Conservation (phyloP, 345 rosid genomes). For the Linum lewisii region DNA sequence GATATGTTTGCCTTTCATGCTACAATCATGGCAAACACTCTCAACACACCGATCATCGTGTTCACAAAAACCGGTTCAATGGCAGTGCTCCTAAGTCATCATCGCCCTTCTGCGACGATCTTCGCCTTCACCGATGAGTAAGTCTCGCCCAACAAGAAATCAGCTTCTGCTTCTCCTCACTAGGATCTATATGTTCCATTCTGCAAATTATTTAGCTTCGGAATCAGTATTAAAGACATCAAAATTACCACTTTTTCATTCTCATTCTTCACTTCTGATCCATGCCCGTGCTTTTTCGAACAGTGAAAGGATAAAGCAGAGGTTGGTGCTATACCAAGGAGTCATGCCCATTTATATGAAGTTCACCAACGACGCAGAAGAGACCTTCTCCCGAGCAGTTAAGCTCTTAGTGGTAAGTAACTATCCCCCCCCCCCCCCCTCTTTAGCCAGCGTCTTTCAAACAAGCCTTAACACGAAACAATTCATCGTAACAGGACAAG, state of each 20-base stretch:
- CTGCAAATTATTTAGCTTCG: too few relatives aligned
- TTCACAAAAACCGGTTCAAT: slow-evolving; percentile 95
- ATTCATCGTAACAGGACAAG: slow-evolving; percentile 39
- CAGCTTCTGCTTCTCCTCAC: too few relatives aligned
- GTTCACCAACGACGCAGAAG: slow-evolving; percentile 82
- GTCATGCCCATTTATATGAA: slow-evolving; percentile 75
- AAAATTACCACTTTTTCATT: not conserved
- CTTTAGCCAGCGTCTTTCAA: slow-evolving; percentile 3
- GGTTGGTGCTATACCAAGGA: slow-evolving; percentile 83
- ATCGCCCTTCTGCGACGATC: slow-evolving; percentile 71
- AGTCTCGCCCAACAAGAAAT: too few relatives aligned
- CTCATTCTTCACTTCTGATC: not conserved
- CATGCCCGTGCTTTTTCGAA: slow-evolving; percentile 10
- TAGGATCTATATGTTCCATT: too few relatives aligned
- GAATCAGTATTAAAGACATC: too few relatives aligned
- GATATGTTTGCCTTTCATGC: slow-evolving; percentile 97
- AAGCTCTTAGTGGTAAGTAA: slow-evolving; percentile 50
- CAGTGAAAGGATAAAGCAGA: slow-evolving; percentile 88
- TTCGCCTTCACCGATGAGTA: slow-evolving; percentile 94
- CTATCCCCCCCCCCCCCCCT: not conserved
- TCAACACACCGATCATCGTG: slow-evolving; percentile 65
- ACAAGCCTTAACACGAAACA: slow-evolving; percentile 1
- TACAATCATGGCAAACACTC: slow-evolving; percentile 87
- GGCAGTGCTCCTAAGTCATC: slow-evolving; percentile 80
- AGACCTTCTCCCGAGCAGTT: slow-evolving; percentile 72